Conservation (phyloP, 352 stramenopile species). For the Phytophthora foliorum region DNA sequence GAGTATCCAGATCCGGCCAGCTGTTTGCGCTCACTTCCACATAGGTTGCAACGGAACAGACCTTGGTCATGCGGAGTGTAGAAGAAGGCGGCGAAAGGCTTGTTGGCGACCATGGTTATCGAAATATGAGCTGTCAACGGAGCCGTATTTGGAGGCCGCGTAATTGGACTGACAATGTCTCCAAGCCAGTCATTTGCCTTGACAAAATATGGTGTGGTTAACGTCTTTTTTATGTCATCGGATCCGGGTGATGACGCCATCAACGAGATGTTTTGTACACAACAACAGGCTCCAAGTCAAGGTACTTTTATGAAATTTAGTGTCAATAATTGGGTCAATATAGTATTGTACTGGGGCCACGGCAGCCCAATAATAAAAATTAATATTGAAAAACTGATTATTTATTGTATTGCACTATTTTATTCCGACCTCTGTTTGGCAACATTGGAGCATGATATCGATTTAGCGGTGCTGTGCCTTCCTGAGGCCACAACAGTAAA, state of each 20-base stretch:
- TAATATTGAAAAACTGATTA: conserved; percentile 7
- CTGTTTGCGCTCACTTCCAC: conserved; percentile 1
- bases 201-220: too few species aligned
- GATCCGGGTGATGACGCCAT: too few species aligned
- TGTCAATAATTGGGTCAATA: not conserved
- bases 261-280: too few species aligned
- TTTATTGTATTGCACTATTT: conserved; percentile 13
- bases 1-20: conserved; percentile 1
- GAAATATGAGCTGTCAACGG: too few species aligned
- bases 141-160: too few species aligned
- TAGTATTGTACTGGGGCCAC: not conserved
- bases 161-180: too few species aligned
- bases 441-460: too few species aligned
- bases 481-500: too few species aligned
- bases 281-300: too few species aligned
- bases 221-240: too few species aligned
- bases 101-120: not conserved
- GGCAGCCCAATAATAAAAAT: conserved; percentile 1
- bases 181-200: too few species aligned
- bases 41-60: conserved; percentile 4
- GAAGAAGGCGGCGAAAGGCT: conserved; percentile 9
- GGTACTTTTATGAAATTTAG: not conserved
- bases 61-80: conserved; percentile 1
- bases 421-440: conserved; percentile 10
- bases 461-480: too few species aligned